Percentiles rank a stretch among this genome's conserved stretches.
phyloP scores from a whole-genome alignment of 2,329 filamentous ascomycete species.

The Mollisiaceae sp. region DNA sequence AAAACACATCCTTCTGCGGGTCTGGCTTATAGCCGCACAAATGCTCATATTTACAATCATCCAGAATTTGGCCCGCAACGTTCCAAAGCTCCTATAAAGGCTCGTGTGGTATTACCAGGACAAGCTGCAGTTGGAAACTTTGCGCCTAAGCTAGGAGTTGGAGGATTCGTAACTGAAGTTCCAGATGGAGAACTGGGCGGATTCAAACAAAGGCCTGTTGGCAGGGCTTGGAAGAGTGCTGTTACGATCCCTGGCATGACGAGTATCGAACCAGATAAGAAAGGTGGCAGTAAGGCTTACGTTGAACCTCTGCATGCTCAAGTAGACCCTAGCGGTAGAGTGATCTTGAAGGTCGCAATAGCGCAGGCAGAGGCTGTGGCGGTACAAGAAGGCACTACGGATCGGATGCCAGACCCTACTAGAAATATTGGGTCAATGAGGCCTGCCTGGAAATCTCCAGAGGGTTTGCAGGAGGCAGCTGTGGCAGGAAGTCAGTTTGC shows the following conservation, averaged over 20 bases:
- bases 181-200: slow-evolving; percentile 19
- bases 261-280: slow-evolving; percentile 38
- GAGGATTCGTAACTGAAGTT: slow-evolving; percentile 39
- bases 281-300: slow-evolving; percentile 41
- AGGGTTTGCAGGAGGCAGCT: background rate
- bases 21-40: slow-evolving; percentile 63
- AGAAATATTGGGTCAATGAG: background rate
- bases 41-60: slow-evolving; percentile 61
- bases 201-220: slow-evolving; percentile 9
- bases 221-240: slow-evolving; percentile 12
- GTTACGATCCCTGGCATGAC: slow-evolving; percentile 28
- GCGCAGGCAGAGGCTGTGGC: slow-evolving; percentile 39
- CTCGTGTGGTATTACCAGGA: slow-evolving; percentile 60
- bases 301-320: slow-evolving; percentile 37
- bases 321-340: slow-evolving; percentile 39
- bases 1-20: slow-evolving; percentile 70
- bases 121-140: slow-evolving; percentile 40
- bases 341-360: slow-evolving; percentile 33
- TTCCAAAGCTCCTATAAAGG: slow-evolving; percentile 55
- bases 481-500: background rate
- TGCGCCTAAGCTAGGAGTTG: slow-evolving; percentile 38
- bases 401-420: slow-evolving; percentile 21
- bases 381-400: slow-evolving; percentile 36
- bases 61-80: slow-evolving; percentile 64
- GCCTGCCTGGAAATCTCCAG: background rate